Evolutionary conservation across 1,284 basidiomycete genomes (phyloP).

Genomic region (Cronartium quercuum): DNA sequence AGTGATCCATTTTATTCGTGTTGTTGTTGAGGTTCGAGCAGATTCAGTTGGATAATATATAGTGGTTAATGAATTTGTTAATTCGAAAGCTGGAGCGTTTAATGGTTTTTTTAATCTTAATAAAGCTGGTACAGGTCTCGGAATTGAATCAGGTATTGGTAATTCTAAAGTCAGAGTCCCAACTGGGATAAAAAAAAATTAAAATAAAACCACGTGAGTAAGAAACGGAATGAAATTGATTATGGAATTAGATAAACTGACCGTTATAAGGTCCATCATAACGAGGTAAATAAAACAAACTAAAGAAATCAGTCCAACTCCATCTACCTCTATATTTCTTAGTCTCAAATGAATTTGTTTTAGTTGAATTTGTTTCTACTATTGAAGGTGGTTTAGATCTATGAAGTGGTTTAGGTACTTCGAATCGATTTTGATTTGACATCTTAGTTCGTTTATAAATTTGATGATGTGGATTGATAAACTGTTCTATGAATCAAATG

Average conservation of each 20-base stretch:
- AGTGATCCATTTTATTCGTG: slow-evolving; percentile 16
- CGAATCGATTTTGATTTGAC: neutral
- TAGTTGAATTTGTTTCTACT: neutral
- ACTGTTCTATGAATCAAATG: no score
- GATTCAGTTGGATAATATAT: slow-evolving; percentile 13
- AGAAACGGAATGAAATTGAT: neutral
- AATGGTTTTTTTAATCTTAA: neutral
- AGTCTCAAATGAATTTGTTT: neutral
- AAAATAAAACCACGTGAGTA: neutral
- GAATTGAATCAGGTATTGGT: slow-evolving; percentile 21
- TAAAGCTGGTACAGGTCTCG: neutral
- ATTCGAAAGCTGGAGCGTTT: slow-evolving; percentile 2
- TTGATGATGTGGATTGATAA: neutral
- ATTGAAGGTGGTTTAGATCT: neutral
- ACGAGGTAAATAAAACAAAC: slow-evolving; percentile 6
- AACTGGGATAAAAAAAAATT: neutral
- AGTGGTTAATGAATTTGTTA: slow-evolving; percentile 1
- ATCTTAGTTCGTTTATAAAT: neutral
- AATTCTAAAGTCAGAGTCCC: slow-evolving; percentile 29
- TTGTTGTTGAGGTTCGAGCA: neutral
- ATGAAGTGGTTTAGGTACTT: neutral
- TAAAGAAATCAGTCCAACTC: slow-evolving; percentile 8
- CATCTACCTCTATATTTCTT: neutral
- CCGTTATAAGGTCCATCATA: slow-evolving; percentile 26
- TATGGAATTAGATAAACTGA: neutral